phyloP scores from a whole-genome alignment of 331 rosid genomes.

The Rhamnella rubrinervis region DNA sequence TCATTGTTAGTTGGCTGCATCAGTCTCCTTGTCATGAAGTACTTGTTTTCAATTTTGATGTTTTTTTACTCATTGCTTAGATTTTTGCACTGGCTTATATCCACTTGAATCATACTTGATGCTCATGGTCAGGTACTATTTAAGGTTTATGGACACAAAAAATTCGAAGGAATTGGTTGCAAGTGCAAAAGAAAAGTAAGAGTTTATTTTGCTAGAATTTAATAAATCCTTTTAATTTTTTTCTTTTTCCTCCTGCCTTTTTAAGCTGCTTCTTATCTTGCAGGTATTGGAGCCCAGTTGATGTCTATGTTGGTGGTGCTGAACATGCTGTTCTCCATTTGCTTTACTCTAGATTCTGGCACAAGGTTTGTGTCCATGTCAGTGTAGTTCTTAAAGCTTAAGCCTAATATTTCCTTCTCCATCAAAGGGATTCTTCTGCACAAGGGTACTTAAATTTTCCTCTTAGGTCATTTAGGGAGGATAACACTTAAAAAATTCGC shows the following conservation, averaged over 20 bases:
- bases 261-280: constrained; percentile 19
- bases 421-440: not conserved
- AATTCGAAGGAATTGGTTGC: constrained; percentile 75
- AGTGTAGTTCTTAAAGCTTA: not conserved
- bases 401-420: not conserved
- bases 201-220: not conserved
- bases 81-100: not conserved
- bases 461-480: not conserved
- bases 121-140: constrained; percentile 63
- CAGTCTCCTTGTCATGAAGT: not conserved
- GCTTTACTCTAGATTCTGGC: constrained; percentile 98
- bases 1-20: no score
- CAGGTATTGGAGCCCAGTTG: constrained; percentile 98
- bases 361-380: constrained; percentile 64
- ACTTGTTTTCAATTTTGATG: not conserved
- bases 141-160: constrained; percentile 95
- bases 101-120: no score
- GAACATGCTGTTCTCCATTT: constrained; percentile 99
- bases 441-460: not conserved
- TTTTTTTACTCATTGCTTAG: not conserved
- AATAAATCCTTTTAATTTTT: not conserved
- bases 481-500: not conserved
- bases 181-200: constrained; percentile 72
- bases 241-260: not conserved
- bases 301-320: constrained; percentile 95